Conservation (phyloP, 2,329 filamentous ascomycete genomes). For the Trichoderma hamatum region DNA sequence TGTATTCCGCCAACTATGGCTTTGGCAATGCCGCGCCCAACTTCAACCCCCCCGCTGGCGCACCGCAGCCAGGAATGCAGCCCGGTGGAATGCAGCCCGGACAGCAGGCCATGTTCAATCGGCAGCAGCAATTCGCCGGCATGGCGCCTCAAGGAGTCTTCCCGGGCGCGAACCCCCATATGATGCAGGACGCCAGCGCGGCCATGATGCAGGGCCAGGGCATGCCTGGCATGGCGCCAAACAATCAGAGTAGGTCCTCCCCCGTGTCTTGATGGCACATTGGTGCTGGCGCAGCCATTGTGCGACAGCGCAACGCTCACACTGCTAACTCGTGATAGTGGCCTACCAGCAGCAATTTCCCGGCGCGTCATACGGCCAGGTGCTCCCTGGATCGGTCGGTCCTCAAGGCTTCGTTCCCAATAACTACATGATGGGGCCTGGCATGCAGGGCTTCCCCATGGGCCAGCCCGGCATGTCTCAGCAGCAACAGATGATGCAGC, state of each 20-base stretch:
- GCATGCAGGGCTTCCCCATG: conserved; percentile 60
- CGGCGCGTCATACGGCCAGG: conserved; percentile 58
- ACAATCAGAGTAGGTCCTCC: conserved; percentile 61
- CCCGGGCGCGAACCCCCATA: conserved; percentile 55
- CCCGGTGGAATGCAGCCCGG: conserved; percentile 44
- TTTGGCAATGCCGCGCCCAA: conserved; percentile 56
- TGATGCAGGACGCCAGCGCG: conserved; percentile 58
- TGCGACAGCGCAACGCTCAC: not conserved
- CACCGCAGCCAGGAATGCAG: conserved; percentile 43
- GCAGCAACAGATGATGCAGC: conserved; percentile 50
- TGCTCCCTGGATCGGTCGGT: conserved; percentile 52
- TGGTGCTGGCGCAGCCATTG: not conserved
- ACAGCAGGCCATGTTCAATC: conserved; percentile 63
- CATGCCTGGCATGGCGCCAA: conserved; percentile 62
- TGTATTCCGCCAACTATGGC: conserved; percentile 60
- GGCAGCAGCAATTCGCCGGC: conserved; percentile 56
- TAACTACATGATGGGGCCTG: conserved; percentile 55
- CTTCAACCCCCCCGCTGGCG: conserved; percentile 54
- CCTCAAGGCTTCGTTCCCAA: conserved; percentile 55
- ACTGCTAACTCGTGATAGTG: conserved; percentile 49
- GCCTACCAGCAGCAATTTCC: conserved; percentile 63
- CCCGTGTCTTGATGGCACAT: not conserved
- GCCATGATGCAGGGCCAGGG: conserved; percentile 66
- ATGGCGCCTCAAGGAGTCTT: conserved; percentile 58
- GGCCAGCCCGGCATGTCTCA: conserved; percentile 54